phyloP scores from a whole-genome alignment of 768 basidiomycete genomes.

The Leccinum truebloodii region DNA sequence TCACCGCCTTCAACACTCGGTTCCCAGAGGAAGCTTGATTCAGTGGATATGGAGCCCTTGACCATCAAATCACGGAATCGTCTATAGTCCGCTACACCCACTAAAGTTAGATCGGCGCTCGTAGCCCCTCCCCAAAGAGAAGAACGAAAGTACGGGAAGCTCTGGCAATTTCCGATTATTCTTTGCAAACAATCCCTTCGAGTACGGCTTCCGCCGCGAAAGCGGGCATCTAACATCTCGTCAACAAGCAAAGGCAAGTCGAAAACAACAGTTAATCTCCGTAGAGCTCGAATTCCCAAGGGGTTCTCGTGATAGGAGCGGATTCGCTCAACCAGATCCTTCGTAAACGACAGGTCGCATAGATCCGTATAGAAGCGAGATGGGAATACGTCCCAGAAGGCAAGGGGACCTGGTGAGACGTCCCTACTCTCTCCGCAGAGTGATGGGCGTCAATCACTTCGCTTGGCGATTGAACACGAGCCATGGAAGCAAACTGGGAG shows the following conservation, averaged over 20 bases:
- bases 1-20: constrained; percentile 2
- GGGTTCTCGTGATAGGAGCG: constrained; percentile 50
- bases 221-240: constrained; percentile 22
- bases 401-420: constrained; percentile 24
- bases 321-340: constrained; percentile 74
- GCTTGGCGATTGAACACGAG: constrained; percentile 31
- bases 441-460: constrained; percentile 23
- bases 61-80: constrained; percentile 19
- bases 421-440: constrained; percentile 23
- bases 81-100: constrained; percentile 14
- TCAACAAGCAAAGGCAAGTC: constrained; percentile 14
- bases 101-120: constrained; percentile 23
- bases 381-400: constrained; percentile 64
- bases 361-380: constrained; percentile 71
- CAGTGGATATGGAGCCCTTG: constrained; percentile 5
- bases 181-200: constrained; percentile 20
- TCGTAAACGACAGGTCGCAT: constrained; percentile 74
- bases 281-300: constrained; percentile 81
- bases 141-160: constrained; percentile 15
- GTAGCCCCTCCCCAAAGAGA: constrained; percentile 17
- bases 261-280: constrained; percentile 32
- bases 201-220: constrained; percentile 21
- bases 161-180: constrained; percentile 21
- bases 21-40: constrained; percentile 17
- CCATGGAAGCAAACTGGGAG: constrained; percentile 57